Conservation (phyloP, 2,329 filamentous ascomycete species). For the Emmonsia crescens region DNA sequence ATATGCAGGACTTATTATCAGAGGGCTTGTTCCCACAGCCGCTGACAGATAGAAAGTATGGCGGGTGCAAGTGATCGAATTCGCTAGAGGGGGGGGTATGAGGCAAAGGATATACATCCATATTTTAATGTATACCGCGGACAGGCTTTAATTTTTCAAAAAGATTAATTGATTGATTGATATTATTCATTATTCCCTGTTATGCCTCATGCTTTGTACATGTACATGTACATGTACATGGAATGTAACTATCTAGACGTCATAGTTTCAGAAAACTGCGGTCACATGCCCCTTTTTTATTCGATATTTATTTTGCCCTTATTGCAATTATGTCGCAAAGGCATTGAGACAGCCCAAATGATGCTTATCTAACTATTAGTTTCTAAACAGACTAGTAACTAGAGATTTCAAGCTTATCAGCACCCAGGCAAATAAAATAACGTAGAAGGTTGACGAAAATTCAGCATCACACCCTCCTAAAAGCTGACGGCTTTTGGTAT, state of each 20-base stretch:
- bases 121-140: neutral
- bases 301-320: neutral
- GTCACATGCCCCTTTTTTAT: neutral
- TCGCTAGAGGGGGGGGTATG: neutral
- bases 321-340: neutral
- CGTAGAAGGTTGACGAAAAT: neutral
- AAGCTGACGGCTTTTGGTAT: neutral
- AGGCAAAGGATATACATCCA: neutral
- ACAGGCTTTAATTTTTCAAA: neutral
- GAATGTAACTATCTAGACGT: neutral
- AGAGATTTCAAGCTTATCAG: neutral
- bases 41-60: constrained; percentile 23
- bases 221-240: neutral
- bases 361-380: neutral
- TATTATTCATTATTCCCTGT: neutral
- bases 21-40: constrained; percentile 40
- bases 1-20: constrained; percentile 35
- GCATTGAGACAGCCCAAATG: too few species aligned
- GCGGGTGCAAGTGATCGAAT: constrained; percentile 19
- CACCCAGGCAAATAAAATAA: neutral
- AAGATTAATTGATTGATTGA: neutral
- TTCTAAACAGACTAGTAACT: neutral
- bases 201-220: too few species aligned
- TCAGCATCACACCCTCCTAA: neutral
- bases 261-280: neutral